A percentile compares a stretch with the other conserved stretches of the same genome.
Evolutionary conservation across 1,284 basidiomycete species (phyloP).

Genomic region (Cryptococcus sp.): DNA sequence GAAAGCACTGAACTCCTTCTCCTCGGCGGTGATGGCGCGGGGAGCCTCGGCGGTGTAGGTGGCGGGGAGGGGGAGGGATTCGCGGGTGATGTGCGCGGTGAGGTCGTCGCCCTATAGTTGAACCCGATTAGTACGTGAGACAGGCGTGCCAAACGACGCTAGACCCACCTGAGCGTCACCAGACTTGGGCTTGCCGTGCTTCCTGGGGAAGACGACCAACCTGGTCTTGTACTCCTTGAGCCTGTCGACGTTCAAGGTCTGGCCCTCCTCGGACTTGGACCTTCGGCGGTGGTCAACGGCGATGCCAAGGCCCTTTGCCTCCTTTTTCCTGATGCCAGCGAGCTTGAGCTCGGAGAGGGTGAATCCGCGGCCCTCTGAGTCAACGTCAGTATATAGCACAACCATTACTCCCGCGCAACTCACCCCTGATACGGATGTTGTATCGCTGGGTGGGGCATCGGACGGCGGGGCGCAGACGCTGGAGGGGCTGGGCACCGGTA

Average conservation of each 20-base stretch:
- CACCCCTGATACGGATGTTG: constrained; percentile 89
- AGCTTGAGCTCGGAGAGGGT: constrained; percentile 93
- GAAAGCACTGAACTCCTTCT: constrained; percentile 88
- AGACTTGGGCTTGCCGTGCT: constrained; percentile 93
- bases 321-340: constrained; percentile 92
- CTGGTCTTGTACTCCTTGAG: constrained; percentile 88
- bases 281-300: constrained; percentile 96
- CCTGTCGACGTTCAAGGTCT: constrained; percentile 92
- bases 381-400: constrained; percentile 1
- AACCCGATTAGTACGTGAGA: neutral
- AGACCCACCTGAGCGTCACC: constrained; percentile 80
- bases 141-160: neutral
- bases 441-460: constrained; percentile 96
- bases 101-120: constrained; percentile 75
- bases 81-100: constrained; percentile 74
- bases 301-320: constrained; percentile 90
- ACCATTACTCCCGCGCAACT: constrained; percentile 9
- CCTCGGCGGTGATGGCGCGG: constrained; percentile 89
- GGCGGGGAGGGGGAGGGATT: constrained; percentile 68
- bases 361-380: constrained; percentile 87
- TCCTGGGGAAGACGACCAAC: constrained; percentile 88
- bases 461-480: constrained; percentile 93
- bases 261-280: constrained; percentile 96
- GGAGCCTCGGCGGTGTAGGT: constrained; percentile 76
- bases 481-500: constrained; percentile 89